These are phyloP conservation scores for Penicillium soppii DNA, from an alignment of 495 filamentous ascomycete genomes.

Conservation along the genomic window DNA sequence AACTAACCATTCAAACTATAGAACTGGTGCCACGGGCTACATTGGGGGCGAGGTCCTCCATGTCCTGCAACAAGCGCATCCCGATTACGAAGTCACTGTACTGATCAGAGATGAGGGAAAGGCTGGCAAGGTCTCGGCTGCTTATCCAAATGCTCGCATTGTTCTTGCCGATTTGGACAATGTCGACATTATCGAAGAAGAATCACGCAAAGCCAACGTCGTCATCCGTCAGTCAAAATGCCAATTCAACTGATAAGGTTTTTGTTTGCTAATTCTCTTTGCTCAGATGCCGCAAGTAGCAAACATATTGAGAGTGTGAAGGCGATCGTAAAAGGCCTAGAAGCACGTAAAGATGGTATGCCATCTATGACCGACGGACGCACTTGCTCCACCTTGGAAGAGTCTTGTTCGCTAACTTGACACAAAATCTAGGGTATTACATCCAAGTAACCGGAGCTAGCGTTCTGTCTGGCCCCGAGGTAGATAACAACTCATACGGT, in stretches of 20 bases:
- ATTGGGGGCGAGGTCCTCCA: constrained; percentile 66
- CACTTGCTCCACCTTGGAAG: no score
- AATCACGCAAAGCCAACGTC: constrained; percentile 44
- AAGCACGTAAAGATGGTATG: constrained; percentile 1
- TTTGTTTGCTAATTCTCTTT: neutral
- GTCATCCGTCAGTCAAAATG: constrained; percentile 28
- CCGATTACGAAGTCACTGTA: constrained; percentile 57
- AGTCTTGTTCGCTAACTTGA: neutral
- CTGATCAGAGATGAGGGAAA: constrained; percentile 40
- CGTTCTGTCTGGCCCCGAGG: neutral
- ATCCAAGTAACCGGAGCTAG: constrained; percentile 6
- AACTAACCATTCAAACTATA: constrained; percentile 11
- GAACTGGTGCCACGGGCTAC: constrained; percentile 60
- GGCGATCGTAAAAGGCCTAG: constrained; percentile 4
- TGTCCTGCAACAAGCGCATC: constrained; percentile 51
- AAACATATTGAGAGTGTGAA: constrained; percentile 6
- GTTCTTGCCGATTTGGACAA: constrained; percentile 46
- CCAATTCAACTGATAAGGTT: neutral
- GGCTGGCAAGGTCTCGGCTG: constrained; percentile 53
- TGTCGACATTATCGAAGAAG: constrained; percentile 33
- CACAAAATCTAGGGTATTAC: neutral
- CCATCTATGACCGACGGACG: neutral
- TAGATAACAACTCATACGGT: constrained; percentile 2
- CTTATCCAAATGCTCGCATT: constrained; percentile 43
- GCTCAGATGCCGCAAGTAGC: constrained; percentile 3